Evolutionary conservation across 768 basidiomycete species (phyloP).

Genomic region (Gloeopeniophorella convolvens): DNA sequence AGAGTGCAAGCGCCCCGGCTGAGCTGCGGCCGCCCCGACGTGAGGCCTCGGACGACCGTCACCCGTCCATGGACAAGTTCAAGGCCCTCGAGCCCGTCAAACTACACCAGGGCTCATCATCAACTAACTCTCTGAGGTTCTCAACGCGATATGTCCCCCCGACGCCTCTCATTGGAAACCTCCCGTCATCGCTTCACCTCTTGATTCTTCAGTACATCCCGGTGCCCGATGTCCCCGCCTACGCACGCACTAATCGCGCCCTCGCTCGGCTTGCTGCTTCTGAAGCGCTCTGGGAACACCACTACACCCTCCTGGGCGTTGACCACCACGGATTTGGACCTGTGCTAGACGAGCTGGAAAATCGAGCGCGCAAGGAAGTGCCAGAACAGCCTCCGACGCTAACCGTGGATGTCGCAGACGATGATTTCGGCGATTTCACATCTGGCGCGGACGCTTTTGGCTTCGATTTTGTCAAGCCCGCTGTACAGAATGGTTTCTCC

Average conservation of each 20-base stretch:
- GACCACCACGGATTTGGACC: slow-evolving; percentile 37
- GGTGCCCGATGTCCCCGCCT: slow-evolving; percentile 73
- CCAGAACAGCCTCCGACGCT: slow-evolving; percentile 53
- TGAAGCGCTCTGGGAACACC: slow-evolving; percentile 71
- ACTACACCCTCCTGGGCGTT: slow-evolving; percentile 58
- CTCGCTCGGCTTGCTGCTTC: slow-evolving; percentile 57
- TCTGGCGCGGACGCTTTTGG: slow-evolving; percentile 23
- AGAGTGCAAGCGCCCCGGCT: too few relatives aligned
- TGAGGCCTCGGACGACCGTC: background rate
- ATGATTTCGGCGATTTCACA: slow-evolving; percentile 90
- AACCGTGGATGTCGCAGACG: slow-evolving; percentile 55
- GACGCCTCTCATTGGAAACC: slow-evolving; percentile 54
- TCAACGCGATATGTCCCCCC: slow-evolving; percentile 1
- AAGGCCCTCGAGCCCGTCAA: slow-evolving; percentile 67
- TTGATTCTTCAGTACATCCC: slow-evolving; percentile 68
- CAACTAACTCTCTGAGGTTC: background rate
- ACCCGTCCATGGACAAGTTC: slow-evolving; percentile 71
- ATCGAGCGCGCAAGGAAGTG: slow-evolving; percentile 33
- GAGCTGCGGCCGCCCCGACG: too few relatives aligned
- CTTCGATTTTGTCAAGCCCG: background rate
- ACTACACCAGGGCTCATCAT: slow-evolving; percentile 29
- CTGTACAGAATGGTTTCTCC: slow-evolving; percentile 12
- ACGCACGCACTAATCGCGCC: slow-evolving; percentile 61
- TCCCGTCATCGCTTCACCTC: slow-evolving; percentile 74
- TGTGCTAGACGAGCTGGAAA: slow-evolving; percentile 58